Evolutionary conservation across 2,329 filamentous ascomycete species (phyloP).

Genomic region (Scleromitrula shiraiana): DNA sequence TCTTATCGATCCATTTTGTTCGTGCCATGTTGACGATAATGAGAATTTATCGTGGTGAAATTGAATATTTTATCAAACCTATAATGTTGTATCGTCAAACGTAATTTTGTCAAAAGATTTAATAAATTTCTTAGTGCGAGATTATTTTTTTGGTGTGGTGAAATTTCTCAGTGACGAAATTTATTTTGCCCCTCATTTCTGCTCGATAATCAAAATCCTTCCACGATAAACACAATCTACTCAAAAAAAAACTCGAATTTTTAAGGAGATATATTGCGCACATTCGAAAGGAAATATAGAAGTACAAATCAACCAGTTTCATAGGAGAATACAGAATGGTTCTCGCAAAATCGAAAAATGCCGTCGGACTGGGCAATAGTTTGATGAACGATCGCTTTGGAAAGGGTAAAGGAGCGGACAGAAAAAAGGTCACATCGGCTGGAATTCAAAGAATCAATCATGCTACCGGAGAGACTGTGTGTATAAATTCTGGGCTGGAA

Average conservation of each 20-base stretch:
- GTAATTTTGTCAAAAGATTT: constrained; percentile 10
- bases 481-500: constrained; percentile 11
- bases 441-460: constrained; percentile 59
- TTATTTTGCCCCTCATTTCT: constrained; percentile 13
- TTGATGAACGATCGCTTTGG: constrained; percentile 99
- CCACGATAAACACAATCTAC: too few relatives aligned
- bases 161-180: neutral
- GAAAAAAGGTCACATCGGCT: constrained; percentile 61
- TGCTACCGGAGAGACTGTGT: constrained; percentile 66
- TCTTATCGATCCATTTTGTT: constrained; percentile 61
- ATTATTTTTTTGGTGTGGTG: constrained; percentile 15
- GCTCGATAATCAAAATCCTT: constrained; percentile 17
- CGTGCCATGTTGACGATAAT: constrained; percentile 29
- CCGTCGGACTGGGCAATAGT: constrained; percentile 89
- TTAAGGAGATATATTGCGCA: constrained; percentile 1
- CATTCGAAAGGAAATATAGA: constrained; percentile 1
- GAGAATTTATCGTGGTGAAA: neutral
- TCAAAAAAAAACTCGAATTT: too few relatives aligned
- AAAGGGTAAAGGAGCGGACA: constrained; percentile 78
- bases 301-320: too few relatives aligned
- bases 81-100: neutral
- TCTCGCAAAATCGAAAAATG: constrained; percentile 87
- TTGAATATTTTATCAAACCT: neutral
- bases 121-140: constrained; percentile 8
- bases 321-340: constrained; percentile 45